These are phyloP conservation scores for Uncinocarpus reesii DNA, from an alignment of 2,329 filamentous ascomycete species.

Conservation along the genomic window DNA sequence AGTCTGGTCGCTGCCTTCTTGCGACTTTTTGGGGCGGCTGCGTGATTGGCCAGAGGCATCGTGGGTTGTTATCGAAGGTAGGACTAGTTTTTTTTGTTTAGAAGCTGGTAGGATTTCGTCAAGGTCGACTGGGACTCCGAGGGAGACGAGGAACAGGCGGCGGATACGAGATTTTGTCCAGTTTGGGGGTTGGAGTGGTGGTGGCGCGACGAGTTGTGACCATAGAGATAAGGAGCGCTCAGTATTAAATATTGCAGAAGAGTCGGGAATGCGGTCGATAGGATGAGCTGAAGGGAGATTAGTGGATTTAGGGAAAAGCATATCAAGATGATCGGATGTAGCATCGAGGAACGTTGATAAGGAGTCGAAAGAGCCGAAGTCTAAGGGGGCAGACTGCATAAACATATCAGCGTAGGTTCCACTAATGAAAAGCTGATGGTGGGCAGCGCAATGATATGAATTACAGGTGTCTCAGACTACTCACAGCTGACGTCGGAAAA, in stretches of 20 bases:
- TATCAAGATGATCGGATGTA: conserved; percentile 33
- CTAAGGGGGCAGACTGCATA: conserved; percentile 32
- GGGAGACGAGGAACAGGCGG: conserved; percentile 85
- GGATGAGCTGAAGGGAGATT: conserved; percentile 27
- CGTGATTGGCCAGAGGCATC: conserved; percentile 23
- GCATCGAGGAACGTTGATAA: conserved; percentile 34
- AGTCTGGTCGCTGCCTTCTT: conserved; percentile 11
- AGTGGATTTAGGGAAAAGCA: conserved; percentile 36
- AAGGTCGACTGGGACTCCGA: conserved; percentile 90
- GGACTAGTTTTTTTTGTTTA: conserved; percentile 93
- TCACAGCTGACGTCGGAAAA: conserved; percentile 10
- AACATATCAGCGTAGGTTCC: not conserved
- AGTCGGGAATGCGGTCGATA: conserved; percentile 34
- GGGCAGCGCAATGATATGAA: not conserved
- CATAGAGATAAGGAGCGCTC: conserved; percentile 82
- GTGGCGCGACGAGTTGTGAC: conserved; percentile 91
- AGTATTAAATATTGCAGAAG: conserved; percentile 61
- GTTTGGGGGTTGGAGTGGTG: conserved; percentile 87
- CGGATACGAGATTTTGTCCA: conserved; percentile 96
- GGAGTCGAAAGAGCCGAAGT: conserved; percentile 46
- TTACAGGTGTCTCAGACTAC: not conserved
- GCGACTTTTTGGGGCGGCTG: conserved; percentile 17
- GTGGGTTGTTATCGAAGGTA: conserved; percentile 61
- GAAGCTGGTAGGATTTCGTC: conserved; percentile 95
- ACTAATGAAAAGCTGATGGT: conserved; percentile 8